Evolutionary conservation across 441 rosid genomes (phyloP).

Genomic region (Brassica hybrid): DNA sequence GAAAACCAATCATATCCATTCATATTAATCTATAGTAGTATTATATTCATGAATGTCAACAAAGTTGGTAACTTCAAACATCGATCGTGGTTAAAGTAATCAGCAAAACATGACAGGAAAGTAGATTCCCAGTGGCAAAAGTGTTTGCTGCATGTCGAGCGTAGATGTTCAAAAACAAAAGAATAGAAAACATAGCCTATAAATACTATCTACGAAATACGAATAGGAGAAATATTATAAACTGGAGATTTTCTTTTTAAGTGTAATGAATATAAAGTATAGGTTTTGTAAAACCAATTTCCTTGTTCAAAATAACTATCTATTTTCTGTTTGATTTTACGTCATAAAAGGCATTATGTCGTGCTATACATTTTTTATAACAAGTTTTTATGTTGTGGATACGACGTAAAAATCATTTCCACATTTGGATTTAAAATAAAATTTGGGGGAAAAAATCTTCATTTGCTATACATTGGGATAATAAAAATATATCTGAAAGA

Average conservation of each 20-base stretch:
- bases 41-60: constrained; percentile 13
- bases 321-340: background rate
- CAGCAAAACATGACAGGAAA: constrained; percentile 14
- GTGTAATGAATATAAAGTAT: background rate
- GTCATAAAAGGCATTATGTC: background rate
- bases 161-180: background rate
- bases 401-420: background rate
- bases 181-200: background rate
- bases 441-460: background rate
- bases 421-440: background rate
- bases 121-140: constrained; percentile 1
- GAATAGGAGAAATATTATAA: background rate
- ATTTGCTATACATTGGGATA: background rate
- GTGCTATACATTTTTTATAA: background rate
- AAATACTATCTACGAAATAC: constrained; percentile 2
- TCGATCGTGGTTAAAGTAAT: constrained; percentile 15
- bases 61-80: constrained; percentile 16
- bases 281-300: background rate
- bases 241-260: background rate
- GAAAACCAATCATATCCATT: background rate
- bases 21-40: background rate
- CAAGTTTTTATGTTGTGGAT: background rate
- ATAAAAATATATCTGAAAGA: background rate
- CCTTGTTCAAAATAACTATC: background rate
- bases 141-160: constrained; percentile 1